Conservation (phyloP, 805 yeast genomes). For the Starmerella ratchasimensis region DNA sequence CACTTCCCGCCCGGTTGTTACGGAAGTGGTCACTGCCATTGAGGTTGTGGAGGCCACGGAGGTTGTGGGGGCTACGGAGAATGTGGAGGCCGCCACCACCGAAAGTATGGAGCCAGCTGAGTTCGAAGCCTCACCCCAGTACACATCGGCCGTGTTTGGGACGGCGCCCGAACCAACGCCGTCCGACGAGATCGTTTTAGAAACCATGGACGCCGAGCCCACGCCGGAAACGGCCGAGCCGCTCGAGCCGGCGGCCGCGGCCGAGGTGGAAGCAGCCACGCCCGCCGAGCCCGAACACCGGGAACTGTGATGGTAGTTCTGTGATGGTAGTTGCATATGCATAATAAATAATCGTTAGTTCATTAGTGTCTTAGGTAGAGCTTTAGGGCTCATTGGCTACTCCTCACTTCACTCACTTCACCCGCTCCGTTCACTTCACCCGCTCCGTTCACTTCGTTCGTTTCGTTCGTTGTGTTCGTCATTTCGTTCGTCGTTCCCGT, state of each 20-base stretch:
- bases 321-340: no score
- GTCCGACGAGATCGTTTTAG: background rate
- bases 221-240: constrained; percentile 3
- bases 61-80: background rate
- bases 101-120: background rate
- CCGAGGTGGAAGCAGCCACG: background rate
- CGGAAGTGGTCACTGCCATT: no score
- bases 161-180: constrained; percentile 3
- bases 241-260: constrained; percentile 1
- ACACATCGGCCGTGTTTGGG: constrained; percentile 1
- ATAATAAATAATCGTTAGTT: no score
- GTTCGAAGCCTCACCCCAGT: no score
- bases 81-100: background rate
- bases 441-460: no score
- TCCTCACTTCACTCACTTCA: no score
- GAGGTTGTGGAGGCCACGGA: background rate
- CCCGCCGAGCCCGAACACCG: no score
- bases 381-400: no score
- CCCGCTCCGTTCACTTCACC: no score
- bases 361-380: no score
- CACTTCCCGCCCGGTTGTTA: no score
- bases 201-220: background rate
- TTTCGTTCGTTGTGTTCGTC: background rate
- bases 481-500: background rate
- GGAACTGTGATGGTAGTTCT: background rate